Conservation (phyloP, 257 asterid species). For the Solanum megistacrolobum region DNA sequence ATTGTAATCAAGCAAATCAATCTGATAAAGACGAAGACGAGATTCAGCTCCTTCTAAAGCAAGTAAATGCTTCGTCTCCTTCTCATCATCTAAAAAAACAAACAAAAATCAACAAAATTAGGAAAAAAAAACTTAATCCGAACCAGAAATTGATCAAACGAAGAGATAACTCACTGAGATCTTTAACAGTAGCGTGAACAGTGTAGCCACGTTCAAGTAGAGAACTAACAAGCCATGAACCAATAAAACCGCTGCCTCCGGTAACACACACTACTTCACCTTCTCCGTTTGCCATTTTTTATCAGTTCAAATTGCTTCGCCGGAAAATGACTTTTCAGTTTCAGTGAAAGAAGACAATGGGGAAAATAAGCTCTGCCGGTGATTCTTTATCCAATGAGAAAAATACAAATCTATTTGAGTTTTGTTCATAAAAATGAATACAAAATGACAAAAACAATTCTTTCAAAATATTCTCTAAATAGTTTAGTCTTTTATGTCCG, state of each 20-base stretch:
- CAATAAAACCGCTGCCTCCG: slow-evolving; percentile 85
- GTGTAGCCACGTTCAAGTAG: slow-evolving; percentile 85
- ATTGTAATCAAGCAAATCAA: slow-evolving; percentile 59
- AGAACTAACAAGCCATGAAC: slow-evolving; percentile 58
- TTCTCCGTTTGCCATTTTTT: slow-evolving; percentile 21
- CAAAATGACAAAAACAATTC: too few relatives aligned
- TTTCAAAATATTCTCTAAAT: too few relatives aligned
- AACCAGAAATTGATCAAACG: background rate
- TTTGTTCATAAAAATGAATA: too few relatives aligned
- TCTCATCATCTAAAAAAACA: slow-evolving; percentile 42
- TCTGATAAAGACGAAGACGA: slow-evolving; percentile 60
- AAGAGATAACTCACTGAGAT: slow-evolving; percentile 30
- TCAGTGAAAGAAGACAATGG: background rate
- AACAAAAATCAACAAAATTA: background rate
- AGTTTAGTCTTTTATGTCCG: too few relatives aligned
- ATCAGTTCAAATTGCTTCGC: background rate
- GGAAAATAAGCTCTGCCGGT: background rate
- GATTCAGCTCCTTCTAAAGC: slow-evolving; percentile 56
- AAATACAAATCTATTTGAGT: background rate
- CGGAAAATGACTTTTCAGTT: background rate
- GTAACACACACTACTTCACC: slow-evolving; percentile 71
- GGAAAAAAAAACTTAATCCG: background rate
- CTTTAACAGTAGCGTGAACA: slow-evolving; percentile 77
- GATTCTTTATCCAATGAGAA: background rate
- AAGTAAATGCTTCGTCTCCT: slow-evolving; percentile 67